Conservation (phyloP, 805 yeast species). For the Zygoascus tannicola region DNA sequence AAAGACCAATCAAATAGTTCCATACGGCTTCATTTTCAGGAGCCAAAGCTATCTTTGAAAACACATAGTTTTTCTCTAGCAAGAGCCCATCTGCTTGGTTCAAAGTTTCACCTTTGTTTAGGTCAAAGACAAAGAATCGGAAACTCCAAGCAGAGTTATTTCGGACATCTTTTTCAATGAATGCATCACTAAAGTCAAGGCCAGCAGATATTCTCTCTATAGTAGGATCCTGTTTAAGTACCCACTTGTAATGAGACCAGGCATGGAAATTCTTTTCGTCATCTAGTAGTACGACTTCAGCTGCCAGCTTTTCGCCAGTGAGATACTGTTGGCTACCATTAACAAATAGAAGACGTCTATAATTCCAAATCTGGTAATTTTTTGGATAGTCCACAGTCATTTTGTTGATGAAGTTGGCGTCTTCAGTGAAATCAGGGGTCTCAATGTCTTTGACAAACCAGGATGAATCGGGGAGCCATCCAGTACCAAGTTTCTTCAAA, state of each 20-base stretch:
- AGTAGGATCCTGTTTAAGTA: slow-evolving; percentile 34
- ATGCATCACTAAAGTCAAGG: slow-evolving; percentile 34
- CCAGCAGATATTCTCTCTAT: slow-evolving; percentile 2
- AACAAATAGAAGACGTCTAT: slow-evolving; percentile 57
- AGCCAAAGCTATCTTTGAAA: slow-evolving; percentile 41
- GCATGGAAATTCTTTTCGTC: slow-evolving; percentile 93
- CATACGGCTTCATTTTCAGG: slow-evolving; percentile 82
- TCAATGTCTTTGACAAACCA: slow-evolving; percentile 8
- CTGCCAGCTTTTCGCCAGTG: slow-evolving; percentile 53
- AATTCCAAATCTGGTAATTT: slow-evolving; percentile 97
- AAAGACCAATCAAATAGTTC: slow-evolving; percentile 68
- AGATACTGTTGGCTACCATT: slow-evolving; percentile 22
- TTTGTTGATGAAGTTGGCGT: slow-evolving; percentile 39
- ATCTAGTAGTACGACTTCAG: slow-evolving; percentile 57
- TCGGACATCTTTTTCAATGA: slow-evolving; percentile 55
- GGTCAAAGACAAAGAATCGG: slow-evolving; percentile 48
- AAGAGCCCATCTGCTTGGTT: slow-evolving; percentile 22
- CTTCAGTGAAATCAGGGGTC: not conserved
- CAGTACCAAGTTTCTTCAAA: slow-evolving; percentile 22
- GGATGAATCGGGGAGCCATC: slow-evolving; percentile 23
- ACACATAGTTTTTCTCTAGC: slow-evolving; percentile 47
- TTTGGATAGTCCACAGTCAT: slow-evolving; percentile 71
- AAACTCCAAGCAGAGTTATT: slow-evolving; percentile 95
- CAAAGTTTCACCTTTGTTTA: slow-evolving; percentile 10
- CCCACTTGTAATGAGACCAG: slow-evolving; percentile 90